phyloP scores from a whole-genome alignment of 345 rosid species.

The Excoecaria agallocha region DNA sequence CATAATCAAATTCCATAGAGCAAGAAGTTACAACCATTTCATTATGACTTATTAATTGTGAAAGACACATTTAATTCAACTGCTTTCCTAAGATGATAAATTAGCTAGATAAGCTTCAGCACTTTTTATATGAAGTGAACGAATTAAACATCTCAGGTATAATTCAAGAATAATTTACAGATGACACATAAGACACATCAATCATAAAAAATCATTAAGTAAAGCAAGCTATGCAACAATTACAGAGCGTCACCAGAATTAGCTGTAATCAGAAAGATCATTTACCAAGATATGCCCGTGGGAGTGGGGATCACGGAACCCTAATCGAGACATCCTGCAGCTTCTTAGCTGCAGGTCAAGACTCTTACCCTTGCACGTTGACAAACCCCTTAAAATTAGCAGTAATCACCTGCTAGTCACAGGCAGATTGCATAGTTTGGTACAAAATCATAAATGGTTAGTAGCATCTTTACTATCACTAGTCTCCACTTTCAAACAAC shows the following conservation, averaged over 20 bases:
- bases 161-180: background rate
- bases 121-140: background rate
- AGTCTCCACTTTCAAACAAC: background rate
- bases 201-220: background rate
- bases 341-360: constrained; percentile 12
- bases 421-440: background rate
- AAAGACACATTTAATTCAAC: background rate
- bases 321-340: constrained; percentile 7
- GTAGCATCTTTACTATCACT: background rate
- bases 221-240: background rate
- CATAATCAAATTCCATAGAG: background rate
- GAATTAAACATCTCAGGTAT: background rate
- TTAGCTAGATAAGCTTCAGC: background rate
- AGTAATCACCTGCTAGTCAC: background rate
- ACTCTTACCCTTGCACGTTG: background rate
- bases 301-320: background rate
- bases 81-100: background rate
- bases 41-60: background rate
- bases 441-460: background rate
- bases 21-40: background rate
- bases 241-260: background rate
- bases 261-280: background rate
- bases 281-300: background rate
- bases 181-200: background rate
- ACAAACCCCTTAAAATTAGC: background rate